Evolutionary conservation across 139 green algal species (phyloP), one percentile per base, ranked within the genome.

Genomic region (Volvox reticuliferus): DNA sequence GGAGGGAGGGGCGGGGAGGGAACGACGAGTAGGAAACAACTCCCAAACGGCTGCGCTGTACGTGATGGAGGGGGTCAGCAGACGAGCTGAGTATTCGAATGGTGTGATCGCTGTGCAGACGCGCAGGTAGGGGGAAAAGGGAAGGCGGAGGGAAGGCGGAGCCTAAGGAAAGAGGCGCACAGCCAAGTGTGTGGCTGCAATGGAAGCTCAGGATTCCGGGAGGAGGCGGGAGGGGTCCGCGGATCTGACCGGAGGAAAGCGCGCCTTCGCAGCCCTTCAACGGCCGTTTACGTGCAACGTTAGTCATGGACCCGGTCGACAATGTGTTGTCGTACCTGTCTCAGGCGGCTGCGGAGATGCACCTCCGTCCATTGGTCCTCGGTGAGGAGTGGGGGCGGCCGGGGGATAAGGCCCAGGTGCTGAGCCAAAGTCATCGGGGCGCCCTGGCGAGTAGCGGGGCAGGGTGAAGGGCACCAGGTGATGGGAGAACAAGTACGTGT

Each of bases 381-480:
- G 16, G 81, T 95, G 0, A 97, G 89, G 50, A 95, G 82, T 26
- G 82, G 78, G 0, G 90, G 86, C 28, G 95, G 95, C n/a, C 77
- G 75, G 0, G 93, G 88, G 21, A 96, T 78, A 20, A 97, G 91
- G 19, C 94, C 93, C 30, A 95, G 71, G 33, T 94, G 88, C 91
- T 97, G 95, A 0, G 95, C 95, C 9, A 97, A 91, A 1, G 94
- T 96, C 24, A 91, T 88, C 17, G 85, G 44, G 0, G 87, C 80
- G 22, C 91, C 92, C 93, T 95, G 80, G 80, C 17, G 65, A 33
- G 30, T 20, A 50, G 65, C n/a, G 71, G 26, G 26, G 62, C 63
- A 14, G 84, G 32, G 65, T 18, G 71, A 78, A 36, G 30, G 35
- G 18, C 3, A 32, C 1, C 44, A 55, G 44, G 18, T 26, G 20